Percentiles rank a stretch among this genome's conserved stretches.
phyloP scores from a whole-genome alignment of 441 rosid genomes.

The Melastoma candidum region DNA sequence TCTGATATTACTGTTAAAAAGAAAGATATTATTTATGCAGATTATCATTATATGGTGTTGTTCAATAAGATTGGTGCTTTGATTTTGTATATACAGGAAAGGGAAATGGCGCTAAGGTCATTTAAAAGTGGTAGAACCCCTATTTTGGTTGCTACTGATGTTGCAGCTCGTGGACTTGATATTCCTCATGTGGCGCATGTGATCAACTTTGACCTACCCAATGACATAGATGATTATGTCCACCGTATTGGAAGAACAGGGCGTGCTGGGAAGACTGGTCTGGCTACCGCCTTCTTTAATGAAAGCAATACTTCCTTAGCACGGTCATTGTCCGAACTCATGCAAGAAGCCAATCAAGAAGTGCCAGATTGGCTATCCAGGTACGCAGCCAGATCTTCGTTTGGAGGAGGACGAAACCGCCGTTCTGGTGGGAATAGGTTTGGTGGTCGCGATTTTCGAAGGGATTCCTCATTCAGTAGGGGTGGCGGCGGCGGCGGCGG shows the following conservation, averaged over 20 bases:
- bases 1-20: too few relatives aligned
- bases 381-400: slow-evolving; percentile 15
- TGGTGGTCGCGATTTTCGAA: slow-evolving; percentile 18
- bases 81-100: slow-evolving; percentile 13
- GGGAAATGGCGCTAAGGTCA: slow-evolving; percentile 17
- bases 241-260: slow-evolving; percentile 22
- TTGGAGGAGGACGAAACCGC: slow-evolving; percentile 13
- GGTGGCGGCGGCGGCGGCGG: slow-evolving; percentile 1
- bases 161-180: slow-evolving; percentile 22
- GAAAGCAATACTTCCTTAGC: slow-evolving; percentile 14
- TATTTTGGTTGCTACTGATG: slow-evolving; percentile 21
- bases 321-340: slow-evolving; percentile 14
- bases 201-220: slow-evolving; percentile 20
- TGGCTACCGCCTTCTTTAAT: slow-evolving; percentile 22
- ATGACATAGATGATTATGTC: slow-evolving; percentile 20
- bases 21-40: too few relatives aligned
- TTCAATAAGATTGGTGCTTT: too few relatives aligned
- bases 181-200: slow-evolving; percentile 18
- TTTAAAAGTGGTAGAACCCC: slow-evolving; percentile 21
- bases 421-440: slow-evolving; percentile 18
- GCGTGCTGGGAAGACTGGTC: slow-evolving; percentile 17
- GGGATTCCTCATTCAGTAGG: slow-evolving; percentile 14
- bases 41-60: too few relatives aligned
- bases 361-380: slow-evolving; percentile 18
- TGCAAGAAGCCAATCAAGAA: slow-evolving; percentile 22